A percentile compares a stretch with the other conserved stretches of the same genome.
Evolutionary conservation across 441 rosid species (phyloP).

Genomic region (Erysimum cheiri): DNA sequence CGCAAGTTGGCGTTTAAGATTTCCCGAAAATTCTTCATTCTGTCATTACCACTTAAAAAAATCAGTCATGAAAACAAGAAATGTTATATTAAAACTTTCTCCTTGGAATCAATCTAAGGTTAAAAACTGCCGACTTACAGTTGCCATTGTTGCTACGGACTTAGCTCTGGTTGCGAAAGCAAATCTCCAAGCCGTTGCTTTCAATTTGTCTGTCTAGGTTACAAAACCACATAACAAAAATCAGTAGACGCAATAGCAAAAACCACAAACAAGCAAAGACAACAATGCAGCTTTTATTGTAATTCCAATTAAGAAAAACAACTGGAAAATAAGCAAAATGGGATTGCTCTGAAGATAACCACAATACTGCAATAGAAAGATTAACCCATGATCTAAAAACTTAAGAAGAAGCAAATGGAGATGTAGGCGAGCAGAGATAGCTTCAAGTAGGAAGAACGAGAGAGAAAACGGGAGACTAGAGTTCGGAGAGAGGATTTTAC

Average conservation of each 20-base stretch:
- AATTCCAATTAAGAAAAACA: too few relatives aligned
- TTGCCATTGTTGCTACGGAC: conserved; percentile 66
- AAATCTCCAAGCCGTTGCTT: conserved; percentile 56
- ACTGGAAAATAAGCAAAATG: too few relatives aligned
- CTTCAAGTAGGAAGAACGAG: background rate
- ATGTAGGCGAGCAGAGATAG: background rate
- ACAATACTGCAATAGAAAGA: background rate
- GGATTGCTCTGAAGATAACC: background rate
- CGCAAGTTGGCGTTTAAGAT: conserved; percentile 59
- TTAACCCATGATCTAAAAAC: background rate
- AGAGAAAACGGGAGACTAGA: background rate
- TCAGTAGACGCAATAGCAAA: conserved; percentile 32
- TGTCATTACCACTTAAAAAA: conserved; percentile 35
- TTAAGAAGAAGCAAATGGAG: background rate
- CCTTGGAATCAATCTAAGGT: too few relatives aligned
- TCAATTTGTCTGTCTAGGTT: conserved; percentile 77
- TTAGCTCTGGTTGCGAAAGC: conserved; percentile 45
- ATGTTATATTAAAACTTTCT: background rate
- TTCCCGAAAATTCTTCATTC: conserved; percentile 64
- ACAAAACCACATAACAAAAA: conserved; percentile 40
- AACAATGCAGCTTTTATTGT: background rate
- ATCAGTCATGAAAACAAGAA: conserved; percentile 6
- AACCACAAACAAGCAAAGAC: too few relatives aligned
- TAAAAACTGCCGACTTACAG: conserved; percentile 51
- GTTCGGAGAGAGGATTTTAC: conserved; percentile 39